Base-by-base conservation (phyloP, 192 early-diverging fungal genomes). In the Coemansia sp. region DNA sequence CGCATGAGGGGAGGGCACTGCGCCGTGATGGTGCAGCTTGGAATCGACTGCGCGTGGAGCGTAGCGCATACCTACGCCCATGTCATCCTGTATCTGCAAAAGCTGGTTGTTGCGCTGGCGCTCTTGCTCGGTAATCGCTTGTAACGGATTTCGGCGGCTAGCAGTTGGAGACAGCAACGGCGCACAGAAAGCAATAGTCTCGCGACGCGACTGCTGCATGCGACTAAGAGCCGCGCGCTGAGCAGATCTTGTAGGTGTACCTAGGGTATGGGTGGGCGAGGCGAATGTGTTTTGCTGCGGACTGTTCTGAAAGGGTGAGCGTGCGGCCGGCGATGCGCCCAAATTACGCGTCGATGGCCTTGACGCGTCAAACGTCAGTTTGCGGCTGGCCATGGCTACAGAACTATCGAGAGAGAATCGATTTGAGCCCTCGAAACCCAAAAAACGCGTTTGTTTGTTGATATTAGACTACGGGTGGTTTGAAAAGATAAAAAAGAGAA, bases 301-400 rank as follows among this genome's bases (percentile, higher is more conserved):
- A 22, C 66, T 80, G 22, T 67, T 33, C 25, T 63, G 54, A 12
- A 73, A 45, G 8, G 60, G 63, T 42, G 49, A 66, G 36, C 68
- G 64, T 32, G 61, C 66, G 30, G 71, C 71, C 6, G 76, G 70
- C 29, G 71, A 72, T 52, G 76, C 76, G 66, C 76, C 76, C 29
- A 72, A 55, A 50, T 69, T 65, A 42, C 76, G 56, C 38, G 63
- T 30, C 8, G 63, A 65, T n/a, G 77, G 72, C 49, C 65, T 63
- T 12, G 77, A 71, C 77, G 72, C 72, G 77, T 80, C 69, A 68
- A 80, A 80, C 5, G 72, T 80, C 51, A 80, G 49, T 65, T 60
- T 80, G 40, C 77, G 77, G 59, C 77, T 80, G 7, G 77, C 63
- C 77, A 80, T 80, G 34, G 25, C 42, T 7, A 45, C 25, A 20